These are phyloP conservation scores for Fraxinus platypoda DNA, from an alignment of 305 asterid species.

Conservation along the genomic window DNA sequence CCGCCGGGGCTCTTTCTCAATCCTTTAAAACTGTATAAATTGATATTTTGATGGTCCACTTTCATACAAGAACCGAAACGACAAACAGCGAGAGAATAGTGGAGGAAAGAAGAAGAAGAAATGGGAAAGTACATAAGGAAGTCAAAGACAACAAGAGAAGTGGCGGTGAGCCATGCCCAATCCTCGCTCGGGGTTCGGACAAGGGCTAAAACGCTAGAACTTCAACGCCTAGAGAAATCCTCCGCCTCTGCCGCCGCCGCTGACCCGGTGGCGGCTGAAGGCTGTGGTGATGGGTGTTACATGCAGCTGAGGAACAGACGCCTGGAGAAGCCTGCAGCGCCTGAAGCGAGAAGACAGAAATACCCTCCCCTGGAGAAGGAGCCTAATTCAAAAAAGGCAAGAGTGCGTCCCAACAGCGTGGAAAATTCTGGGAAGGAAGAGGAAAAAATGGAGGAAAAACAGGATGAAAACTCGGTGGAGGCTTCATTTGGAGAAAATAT, in stretches of 20 bases:
- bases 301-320: conserved; percentile 35
- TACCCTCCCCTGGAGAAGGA: neutral
- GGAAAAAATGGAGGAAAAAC: conserved; percentile 4
- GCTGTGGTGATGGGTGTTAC: conserved; percentile 28
- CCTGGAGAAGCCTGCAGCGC: conserved; percentile 14
- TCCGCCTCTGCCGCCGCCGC: neutral
- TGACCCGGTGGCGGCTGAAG: neutral
- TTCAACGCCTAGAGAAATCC: conserved; percentile 20
- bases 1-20: neutral
- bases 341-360: conserved; percentile 20
- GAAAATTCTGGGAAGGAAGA: neutral
- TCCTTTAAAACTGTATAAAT: neutral
- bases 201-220: conserved; percentile 36
- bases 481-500: conserved; percentile 28
- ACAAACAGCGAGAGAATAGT: neutral
- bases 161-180: conserved; percentile 18
- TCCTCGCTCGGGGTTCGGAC: conserved; percentile 35
- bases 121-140: conserved; percentile 34
- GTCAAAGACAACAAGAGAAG: conserved; percentile 17
- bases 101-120: neutral
- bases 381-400: conserved; percentile 5
- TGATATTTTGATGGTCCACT: neutral
- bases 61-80: neutral
- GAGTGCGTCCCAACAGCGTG: neutral
- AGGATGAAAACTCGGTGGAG: conserved; percentile 15